Conservation (phyloP, 2,329 filamentous ascomycete genomes). For the Xylariaceae sp. region DNA sequence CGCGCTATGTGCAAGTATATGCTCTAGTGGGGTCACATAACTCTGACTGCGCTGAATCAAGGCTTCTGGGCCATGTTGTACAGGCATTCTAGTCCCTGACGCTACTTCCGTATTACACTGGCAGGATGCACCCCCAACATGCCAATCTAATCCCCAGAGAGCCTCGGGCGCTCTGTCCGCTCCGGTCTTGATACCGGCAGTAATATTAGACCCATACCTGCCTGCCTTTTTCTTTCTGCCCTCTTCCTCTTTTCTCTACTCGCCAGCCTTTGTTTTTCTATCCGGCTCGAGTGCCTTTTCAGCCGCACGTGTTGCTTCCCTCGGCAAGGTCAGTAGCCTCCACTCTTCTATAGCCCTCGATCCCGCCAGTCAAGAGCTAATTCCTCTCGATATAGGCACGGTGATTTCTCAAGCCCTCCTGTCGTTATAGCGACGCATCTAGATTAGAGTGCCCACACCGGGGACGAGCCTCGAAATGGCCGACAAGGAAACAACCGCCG, state of each 20-base stretch:
- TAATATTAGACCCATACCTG: not conserved
- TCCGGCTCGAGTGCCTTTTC: conserved; percentile 11
- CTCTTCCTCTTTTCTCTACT: not conserved
- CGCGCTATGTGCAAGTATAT: too few relatives aligned
- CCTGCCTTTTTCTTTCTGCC: not conserved
- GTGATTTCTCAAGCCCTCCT: not conserved
- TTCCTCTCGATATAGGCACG: not conserved
- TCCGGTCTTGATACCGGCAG: not conserved
- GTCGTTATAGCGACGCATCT: not conserved
- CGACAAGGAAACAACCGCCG: conserved; percentile 12
- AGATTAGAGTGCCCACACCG: conserved; percentile 1
- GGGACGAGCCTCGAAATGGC: conserved; percentile 16
- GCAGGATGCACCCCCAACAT: not conserved
- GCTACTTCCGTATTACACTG: too few relatives aligned
- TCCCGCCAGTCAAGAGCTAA: not conserved
- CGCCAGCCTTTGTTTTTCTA: conserved; percentile 8
- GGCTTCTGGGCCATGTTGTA: too few relatives aligned
- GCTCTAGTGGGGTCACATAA: too few relatives aligned
- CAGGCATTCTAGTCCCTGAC: not conserved
- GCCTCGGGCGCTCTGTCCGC: not conserved
- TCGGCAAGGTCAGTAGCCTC: conserved; percentile 16
- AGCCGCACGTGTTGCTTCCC: conserved; percentile 7
- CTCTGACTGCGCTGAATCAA: too few relatives aligned
- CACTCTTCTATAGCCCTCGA: not conserved
- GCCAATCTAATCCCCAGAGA: not conserved